Base-by-base conservation (phyloP, 2,329 filamentous ascomycete species). In the Xylaria sp. region DNA sequence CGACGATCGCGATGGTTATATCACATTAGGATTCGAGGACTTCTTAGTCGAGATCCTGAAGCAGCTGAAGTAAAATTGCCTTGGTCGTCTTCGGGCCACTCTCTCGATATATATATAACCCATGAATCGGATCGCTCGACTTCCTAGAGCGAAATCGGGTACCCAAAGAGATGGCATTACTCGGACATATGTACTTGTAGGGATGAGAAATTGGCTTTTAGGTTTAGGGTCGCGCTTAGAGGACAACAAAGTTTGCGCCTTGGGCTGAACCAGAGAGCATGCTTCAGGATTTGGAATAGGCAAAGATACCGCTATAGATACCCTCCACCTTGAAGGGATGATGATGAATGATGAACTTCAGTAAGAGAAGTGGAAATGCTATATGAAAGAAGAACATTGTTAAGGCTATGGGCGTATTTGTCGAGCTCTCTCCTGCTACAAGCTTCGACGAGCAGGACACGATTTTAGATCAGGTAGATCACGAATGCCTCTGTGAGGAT, bases 1-100 rank as follows among this genome's bases (percentile, higher is more conserved):
- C 75, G 93, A 97, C 76, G 96, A 99, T 80, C 89, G 96, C 49
- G 96, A 98, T 81, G 96, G 96, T 1, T 98, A 94, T 79, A 93
- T 94, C 74, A 94, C 91, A 4, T 81, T 94, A 63, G 93, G 90
- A 78, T 94, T 94, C 76, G 92, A 94, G 82, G 91, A 94, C 76
- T 94, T 94, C 79, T 82, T 94, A 77, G 90, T 89, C 44, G 91
- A 89, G 81, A 89, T 89, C 71, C 74, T 90, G 72, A 87, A 87
- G 78, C 88, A 89, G 80, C 79, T 89, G 68, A 87, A 85, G 81
- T 88, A 81, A 72, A 17, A 20, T 40, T 28, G 28, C 20, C 28
- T 31, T 36, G 42, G 15, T 36, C 15, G 20, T 48, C 33, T 23
- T 5, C 23, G 46, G 20, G 26, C 20, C 17, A 38, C 28, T 28